A percentile compares a stretch with the other conserved stretches of the same genome.
Evolutionary conservation across 176 grass and related monocot genomes (phyloP).

Genomic region (Puccinellia tenuiflora): DNA sequence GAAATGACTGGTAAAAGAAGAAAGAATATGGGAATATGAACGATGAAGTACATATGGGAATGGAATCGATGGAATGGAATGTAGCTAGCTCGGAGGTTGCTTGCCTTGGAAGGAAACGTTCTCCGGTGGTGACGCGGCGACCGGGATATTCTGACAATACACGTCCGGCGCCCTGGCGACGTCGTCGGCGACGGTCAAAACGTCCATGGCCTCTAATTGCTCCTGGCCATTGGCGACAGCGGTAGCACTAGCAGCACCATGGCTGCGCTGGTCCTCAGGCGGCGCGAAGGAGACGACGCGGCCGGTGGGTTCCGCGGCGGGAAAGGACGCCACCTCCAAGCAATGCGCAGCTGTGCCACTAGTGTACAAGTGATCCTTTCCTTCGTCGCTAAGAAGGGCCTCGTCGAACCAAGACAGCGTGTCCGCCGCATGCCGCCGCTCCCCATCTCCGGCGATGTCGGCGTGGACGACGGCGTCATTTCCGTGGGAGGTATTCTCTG

Average conservation of each 20-base stretch:
- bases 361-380: constrained; percentile 37
- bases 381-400: constrained; percentile 52
- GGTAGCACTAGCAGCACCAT: not conserved
- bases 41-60: not conserved
- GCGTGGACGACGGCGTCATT: not conserved
- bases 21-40: not conserved
- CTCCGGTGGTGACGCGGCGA: not conserved
- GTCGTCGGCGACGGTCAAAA: not conserved
- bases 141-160: not conserved
- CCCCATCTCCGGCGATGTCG: not conserved
- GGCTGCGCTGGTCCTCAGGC: not conserved
- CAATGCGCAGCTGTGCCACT: not conserved
- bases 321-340: constrained; percentile 37
- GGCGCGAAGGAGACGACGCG: constrained; percentile 17
- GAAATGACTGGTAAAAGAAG: not conserved
- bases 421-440: constrained; percentile 20
- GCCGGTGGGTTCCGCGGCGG: constrained; percentile 17
- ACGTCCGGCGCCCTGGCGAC: not conserved
- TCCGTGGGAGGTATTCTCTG: not conserved
- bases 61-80: not conserved
- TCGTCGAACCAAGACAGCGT: constrained; percentile 68
- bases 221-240: not conserved
- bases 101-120: constrained; percentile 34
- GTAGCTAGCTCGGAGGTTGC: not conserved
- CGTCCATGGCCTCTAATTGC: not conserved